A percentile compares a stretch with the other conserved stretches of the same genome.
phyloP scores from a whole-genome alignment of 2,329 filamentous ascomycete species.

The Aspergillus tamarii region DNA sequence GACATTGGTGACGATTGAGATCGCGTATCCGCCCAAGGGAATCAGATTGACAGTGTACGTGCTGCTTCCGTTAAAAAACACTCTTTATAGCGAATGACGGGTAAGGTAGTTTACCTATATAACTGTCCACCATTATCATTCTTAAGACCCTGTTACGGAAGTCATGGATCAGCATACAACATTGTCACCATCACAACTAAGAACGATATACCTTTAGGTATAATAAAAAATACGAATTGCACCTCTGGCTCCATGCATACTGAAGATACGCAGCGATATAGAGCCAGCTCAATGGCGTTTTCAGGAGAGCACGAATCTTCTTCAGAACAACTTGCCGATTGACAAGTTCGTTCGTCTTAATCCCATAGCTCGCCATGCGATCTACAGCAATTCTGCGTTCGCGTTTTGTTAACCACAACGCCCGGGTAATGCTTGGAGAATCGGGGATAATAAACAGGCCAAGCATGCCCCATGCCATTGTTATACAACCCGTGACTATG shows the following conservation, averaged over 20 bases:
- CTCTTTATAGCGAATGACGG: background rate
- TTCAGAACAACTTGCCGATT: constrained; percentile 10
- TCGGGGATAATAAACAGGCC: constrained; percentile 25
- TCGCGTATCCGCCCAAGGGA: constrained; percentile 23
- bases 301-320: constrained; percentile 13
- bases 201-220: constrained; percentile 17
- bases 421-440: constrained; percentile 20
- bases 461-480: constrained; percentile 20
- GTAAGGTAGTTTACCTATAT: constrained; percentile 9
- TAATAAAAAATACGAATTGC: constrained; percentile 24
- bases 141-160: constrained; percentile 13
- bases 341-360: constrained; percentile 21
- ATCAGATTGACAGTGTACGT: constrained; percentile 26
- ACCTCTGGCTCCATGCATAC: constrained; percentile 22
- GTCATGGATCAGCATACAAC: background rate
- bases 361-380: constrained; percentile 21
- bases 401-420: constrained; percentile 20
- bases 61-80: background rate
- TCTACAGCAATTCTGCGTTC: constrained; percentile 17
- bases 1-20: constrained; percentile 23
- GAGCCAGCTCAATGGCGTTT: constrained; percentile 17
- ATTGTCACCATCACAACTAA: background rate
- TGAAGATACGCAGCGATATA: constrained; percentile 21
- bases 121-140: constrained; percentile 6
- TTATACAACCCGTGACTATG: constrained; percentile 18